Base-by-base conservation (phyloP, 192 early-diverging fungal genomes). In the Funneliformis mosseae region DNA sequence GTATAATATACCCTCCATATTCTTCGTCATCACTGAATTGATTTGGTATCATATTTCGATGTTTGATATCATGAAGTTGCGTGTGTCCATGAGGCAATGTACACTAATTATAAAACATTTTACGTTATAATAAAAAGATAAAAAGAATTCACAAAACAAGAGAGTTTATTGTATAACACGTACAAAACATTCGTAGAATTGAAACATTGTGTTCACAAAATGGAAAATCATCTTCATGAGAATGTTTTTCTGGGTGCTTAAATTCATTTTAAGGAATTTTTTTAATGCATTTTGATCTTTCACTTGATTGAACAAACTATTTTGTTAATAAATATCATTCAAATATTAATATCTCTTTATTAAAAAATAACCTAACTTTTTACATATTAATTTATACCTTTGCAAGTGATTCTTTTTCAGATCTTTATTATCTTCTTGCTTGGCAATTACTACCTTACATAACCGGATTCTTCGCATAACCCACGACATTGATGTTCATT, bases 401-500 rank as follows among this genome's bases (percentile, higher is more conserved):
- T 16, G 41, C 43, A 70, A 70, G 42, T 0, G 41, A 46, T 46
- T 25, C 27, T 18, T 43, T 45, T 18, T 43, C 68, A 8, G 50
- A 45, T 41, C 71, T 5, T 73, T 27, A 28, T 73, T 50, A 46
- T 6, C 16, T n/a, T 23, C 77, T 12, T 79, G 67, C 27, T 38
- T 73, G 0, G 80, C 72, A 45, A n/a, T 69, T 23, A 23, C 5
- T 21, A 78, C 28, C 41, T 78, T 77, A 59, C 81, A 81, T 25
- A 81, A 5, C 81, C 81, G 0, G 27, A 5, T 27, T 45, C 48
- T 69, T 81, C 76, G 21, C 81, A 81, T 38, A 55, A 7, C 27
- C 78, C 28, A 21, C 28, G 38, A 50, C 81, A 81, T 67, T 77
- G 81, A 77, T 81, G 81, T 43, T 78, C 81, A 11, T 78, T 16